A percentile compares a stretch with the other conserved stretches of the same genome.
Conservation (phyloP, 163 green algal species). For the Coccomyxa subellipsoidea region DNA sequence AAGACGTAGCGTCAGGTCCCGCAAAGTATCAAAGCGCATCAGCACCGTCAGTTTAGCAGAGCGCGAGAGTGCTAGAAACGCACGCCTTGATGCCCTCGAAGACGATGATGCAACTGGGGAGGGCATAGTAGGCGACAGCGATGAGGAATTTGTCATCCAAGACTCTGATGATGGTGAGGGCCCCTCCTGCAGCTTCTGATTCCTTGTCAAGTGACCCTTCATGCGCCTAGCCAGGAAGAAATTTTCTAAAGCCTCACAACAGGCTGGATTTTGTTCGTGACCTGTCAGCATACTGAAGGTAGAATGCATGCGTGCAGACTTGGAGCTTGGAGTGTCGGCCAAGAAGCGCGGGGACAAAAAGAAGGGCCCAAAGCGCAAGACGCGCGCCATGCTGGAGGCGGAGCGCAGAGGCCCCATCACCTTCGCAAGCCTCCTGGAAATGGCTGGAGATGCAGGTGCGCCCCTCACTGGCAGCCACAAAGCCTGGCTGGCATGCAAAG, state of each 20-base stretch:
- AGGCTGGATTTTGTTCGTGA: too few species aligned
- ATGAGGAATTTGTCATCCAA: slow-evolving; percentile 60
- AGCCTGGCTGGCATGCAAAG: not conserved
- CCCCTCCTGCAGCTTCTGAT: not conserved
- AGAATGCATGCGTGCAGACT: slow-evolving; percentile 18
- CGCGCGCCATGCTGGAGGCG: slow-evolving; percentile 41
- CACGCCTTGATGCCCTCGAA: slow-evolving; percentile 73
- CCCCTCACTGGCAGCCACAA: slow-evolving; percentile 12
- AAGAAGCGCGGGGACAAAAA: slow-evolving; percentile 47
- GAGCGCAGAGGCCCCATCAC: slow-evolving; percentile 47
- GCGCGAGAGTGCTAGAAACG: slow-evolving; percentile 48
- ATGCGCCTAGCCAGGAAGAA: too few species aligned
- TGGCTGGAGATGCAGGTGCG: slow-evolving; percentile 57
- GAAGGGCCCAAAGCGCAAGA: slow-evolving; percentile 53
- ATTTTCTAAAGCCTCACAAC: too few species aligned
- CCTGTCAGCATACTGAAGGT: not conserved
- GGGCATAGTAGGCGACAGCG: slow-evolving; percentile 40
- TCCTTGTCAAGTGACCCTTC: too few species aligned
- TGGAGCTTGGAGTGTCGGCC: slow-evolving; percentile 17
- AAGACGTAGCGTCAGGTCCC: slow-evolving; percentile 32
- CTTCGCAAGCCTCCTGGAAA: slow-evolving; percentile 65
- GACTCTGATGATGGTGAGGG: slow-evolving; percentile 37
- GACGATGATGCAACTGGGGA: slow-evolving; percentile 52
- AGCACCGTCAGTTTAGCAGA: slow-evolving; percentile 60
- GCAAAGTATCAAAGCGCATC: slow-evolving; percentile 72